These are phyloP conservation scores for Citrullus amarus DNA, from an alignment of 306 rosid genomes.

Conservation along the genomic window DNA sequence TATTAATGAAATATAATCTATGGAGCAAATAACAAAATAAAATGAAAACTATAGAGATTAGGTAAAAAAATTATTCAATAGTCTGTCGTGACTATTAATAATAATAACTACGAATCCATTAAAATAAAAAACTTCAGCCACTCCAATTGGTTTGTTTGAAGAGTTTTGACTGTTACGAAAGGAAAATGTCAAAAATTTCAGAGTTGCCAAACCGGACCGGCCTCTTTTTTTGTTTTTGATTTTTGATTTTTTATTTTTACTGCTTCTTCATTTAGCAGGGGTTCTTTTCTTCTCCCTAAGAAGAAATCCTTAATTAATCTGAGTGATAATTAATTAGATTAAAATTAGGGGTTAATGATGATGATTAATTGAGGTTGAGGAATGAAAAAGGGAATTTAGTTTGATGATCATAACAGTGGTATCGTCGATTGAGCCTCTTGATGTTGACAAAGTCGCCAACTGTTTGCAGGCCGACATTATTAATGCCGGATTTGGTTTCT, in stretches of 20 bases:
- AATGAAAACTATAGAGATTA: not conserved
- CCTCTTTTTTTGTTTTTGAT: not conserved
- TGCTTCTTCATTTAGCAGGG: not conserved
- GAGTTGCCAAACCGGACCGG: not conserved
- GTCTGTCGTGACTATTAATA: too few relatives aligned
- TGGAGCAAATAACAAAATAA: not conserved
- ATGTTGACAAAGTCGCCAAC: conserved; percentile 23
- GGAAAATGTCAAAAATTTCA: not conserved
- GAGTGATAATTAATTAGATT: too few relatives aligned
- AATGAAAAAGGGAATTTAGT: conserved; percentile 8
- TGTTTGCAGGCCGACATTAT: conserved; percentile 29
- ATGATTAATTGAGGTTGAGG: not conserved
- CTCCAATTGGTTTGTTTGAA: too few relatives aligned
- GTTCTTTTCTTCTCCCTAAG: too few relatives aligned
- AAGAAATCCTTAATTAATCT: too few relatives aligned
- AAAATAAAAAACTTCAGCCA: too few relatives aligned
- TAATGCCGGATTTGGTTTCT: not conserved
- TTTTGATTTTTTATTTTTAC: not conserved
- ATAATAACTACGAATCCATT: too few relatives aligned
- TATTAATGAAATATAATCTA: not conserved
- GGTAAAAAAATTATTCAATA: too few relatives aligned
- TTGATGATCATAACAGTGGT: conserved; percentile 36
- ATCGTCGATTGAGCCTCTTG: conserved; percentile 38
- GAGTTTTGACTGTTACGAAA: not conserved
- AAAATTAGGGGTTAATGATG: too few relatives aligned